These are phyloP conservation scores for Isabelozyma heimii DNA, from an alignment of 805 yeast species.

Conservation along the genomic window DNA sequence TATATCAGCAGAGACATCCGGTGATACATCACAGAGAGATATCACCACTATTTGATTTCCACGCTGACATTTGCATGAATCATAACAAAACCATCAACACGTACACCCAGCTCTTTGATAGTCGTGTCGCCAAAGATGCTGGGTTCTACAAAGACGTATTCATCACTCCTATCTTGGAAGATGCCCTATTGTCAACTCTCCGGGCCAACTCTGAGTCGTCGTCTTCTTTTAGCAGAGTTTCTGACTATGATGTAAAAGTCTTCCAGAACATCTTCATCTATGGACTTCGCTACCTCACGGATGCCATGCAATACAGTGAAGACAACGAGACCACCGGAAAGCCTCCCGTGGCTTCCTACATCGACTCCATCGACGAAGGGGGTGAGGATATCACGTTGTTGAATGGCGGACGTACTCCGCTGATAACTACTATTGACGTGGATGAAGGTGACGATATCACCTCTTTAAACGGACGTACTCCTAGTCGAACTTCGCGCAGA, in stretches of 20 bases:
- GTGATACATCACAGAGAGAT: no score
- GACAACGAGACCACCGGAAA: not conserved
- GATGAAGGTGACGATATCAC: constrained; percentile 23
- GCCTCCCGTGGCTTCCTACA: not conserved
- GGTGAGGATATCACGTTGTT: constrained; percentile 21
- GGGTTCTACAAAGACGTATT: constrained; percentile 19
- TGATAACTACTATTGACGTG: not conserved
- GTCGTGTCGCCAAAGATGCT: constrained; percentile 10
- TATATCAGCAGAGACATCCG: no score
- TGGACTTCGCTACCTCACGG: constrained; percentile 18
- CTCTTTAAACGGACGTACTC: constrained; percentile 9
- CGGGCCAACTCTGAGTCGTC: constrained; percentile 15
- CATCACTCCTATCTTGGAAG: constrained; percentile 21
- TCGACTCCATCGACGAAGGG: constrained; percentile 8
- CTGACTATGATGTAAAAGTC: not conserved
- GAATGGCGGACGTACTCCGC: constrained; percentile 9
- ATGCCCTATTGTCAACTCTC: constrained; percentile 19
- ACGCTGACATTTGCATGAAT: constrained; percentile 6
- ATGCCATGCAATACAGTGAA: constrained; percentile 15
- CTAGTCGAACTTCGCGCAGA: not conserved
- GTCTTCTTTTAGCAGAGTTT: not conserved
- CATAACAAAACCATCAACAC: constrained; percentile 11
- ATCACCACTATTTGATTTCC: no score
- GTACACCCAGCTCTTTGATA: constrained; percentile 20
- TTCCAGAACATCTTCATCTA: constrained; percentile 13